These are phyloP conservation scores for Jamesozyma lodderae DNA, from an alignment of 805 yeast species.

Conservation along the genomic window DNA sequence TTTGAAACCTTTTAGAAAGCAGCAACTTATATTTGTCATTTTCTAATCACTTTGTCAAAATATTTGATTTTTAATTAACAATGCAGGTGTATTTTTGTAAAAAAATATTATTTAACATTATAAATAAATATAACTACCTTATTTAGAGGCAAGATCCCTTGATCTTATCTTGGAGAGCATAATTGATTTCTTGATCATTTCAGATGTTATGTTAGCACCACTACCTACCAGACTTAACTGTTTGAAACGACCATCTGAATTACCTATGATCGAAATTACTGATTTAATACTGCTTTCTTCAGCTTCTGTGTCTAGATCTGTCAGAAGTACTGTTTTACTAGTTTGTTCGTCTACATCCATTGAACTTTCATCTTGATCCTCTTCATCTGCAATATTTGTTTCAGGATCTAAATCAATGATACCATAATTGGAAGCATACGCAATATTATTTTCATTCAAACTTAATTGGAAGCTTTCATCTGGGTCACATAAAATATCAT, in stretches of 20 bases:
- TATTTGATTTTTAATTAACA: too few relatives aligned
- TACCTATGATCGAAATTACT: constrained; percentile 37
- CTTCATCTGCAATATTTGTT: constrained; percentile 21
- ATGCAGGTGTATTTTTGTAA: too few relatives aligned
- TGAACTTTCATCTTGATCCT: constrained; percentile 15
- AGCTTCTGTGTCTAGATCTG: constrained; percentile 78
- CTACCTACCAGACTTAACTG: constrained; percentile 44
- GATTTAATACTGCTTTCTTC: constrained; percentile 59
- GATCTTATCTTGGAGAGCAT: constrained; percentile 42
- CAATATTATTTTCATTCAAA: constrained; percentile 33
- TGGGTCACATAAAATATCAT: constrained; percentile 51
- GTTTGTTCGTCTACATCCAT: constrained; percentile 30
- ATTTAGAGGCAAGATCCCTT: constrained; percentile 20
- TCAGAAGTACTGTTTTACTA: constrained; percentile 38
- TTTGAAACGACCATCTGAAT: constrained; percentile 29
- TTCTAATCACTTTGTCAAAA: too few relatives aligned
- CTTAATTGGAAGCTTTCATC: constrained; percentile 31
- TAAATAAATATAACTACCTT: neutral
- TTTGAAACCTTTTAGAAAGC: too few relatives aligned
- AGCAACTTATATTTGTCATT: too few relatives aligned
- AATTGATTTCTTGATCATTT: constrained; percentile 40
- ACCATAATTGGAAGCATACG: constrained; percentile 49
- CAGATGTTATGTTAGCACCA: constrained; percentile 38
- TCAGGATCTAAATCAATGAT: constrained; percentile 38
- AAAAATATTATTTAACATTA: too few relatives aligned